phyloP scores from a whole-genome alignment of 164 flowering plant genomes.

The Umbellularia californica region DNA sequence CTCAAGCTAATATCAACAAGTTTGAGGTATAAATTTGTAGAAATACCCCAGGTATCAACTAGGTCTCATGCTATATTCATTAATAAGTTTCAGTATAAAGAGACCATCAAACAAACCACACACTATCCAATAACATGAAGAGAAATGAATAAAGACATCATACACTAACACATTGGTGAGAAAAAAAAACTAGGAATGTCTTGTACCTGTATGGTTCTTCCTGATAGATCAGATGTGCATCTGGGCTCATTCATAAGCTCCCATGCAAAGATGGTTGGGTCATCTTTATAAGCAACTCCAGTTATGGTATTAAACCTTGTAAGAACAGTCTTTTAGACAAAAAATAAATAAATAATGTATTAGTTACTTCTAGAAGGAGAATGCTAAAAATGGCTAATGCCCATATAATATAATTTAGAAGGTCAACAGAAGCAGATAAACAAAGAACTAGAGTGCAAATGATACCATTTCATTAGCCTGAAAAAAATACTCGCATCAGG shows the following conservation, averaged over 20 bases:
- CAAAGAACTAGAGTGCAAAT: background rate
- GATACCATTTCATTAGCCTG: background rate
- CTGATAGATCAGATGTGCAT: constrained; percentile 57
- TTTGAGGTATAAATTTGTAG: background rate
- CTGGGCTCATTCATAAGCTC: constrained; percentile 90
- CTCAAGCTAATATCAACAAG: background rate
- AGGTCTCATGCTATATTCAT: background rate
- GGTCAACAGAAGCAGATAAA: background rate
- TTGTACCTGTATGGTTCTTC: constrained; percentile 52
- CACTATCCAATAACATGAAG: background rate
- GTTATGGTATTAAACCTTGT: constrained; percentile 58
- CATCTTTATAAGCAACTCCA: constrained; percentile 72
- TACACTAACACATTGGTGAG: background rate
- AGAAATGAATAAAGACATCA: background rate
- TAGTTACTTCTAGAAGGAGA: background rate
- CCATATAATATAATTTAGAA: background rate
- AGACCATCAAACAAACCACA: background rate
- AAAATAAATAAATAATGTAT: background rate
- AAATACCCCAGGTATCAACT: background rate
- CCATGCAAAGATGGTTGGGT: constrained; percentile 86
- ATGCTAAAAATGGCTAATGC: background rate
- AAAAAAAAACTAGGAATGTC: background rate
- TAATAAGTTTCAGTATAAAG: background rate
- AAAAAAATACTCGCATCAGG: background rate
- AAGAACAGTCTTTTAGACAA: constrained; percentile 43